A percentile compares a stretch with the other conserved stretches of the same genome.
Evolutionary conservation across 768 basidiomycete genomes (phyloP).

Genomic region (Tylopilus vinaceipallidus): DNA sequence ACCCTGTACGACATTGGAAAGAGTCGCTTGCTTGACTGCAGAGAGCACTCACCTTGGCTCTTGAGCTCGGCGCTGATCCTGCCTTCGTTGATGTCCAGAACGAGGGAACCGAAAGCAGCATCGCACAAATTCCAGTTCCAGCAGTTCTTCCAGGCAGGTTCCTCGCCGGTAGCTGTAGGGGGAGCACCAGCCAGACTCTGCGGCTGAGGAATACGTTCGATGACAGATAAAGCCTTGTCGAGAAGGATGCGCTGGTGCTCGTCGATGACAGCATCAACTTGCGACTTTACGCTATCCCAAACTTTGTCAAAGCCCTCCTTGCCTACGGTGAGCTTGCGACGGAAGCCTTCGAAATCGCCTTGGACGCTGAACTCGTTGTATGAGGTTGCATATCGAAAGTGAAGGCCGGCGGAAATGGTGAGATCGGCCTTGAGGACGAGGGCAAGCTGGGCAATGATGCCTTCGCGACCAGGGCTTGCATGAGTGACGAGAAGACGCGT

Average conservation of each 20-base stretch:
- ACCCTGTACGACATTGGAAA: constrained; percentile 49
- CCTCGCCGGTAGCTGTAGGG: constrained; percentile 64
- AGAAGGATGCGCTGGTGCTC: constrained; percentile 85
- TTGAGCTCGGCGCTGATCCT: constrained; percentile 89
- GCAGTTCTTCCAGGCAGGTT: constrained; percentile 96
- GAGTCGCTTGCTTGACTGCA: background rate
- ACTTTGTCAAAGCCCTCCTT: constrained; percentile 86
- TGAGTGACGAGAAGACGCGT: constrained; percentile 93
- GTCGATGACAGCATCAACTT: constrained; percentile 90
- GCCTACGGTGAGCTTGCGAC: constrained; percentile 71
- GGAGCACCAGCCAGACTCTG: constrained; percentile 38
- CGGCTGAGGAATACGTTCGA: constrained; percentile 71
- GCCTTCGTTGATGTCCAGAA: constrained; percentile 90
- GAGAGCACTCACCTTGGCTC: constrained; percentile 75
- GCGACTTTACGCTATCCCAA: constrained; percentile 91
- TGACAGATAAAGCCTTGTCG: constrained; percentile 84
- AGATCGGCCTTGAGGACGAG: constrained; percentile 92
- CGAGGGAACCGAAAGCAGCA: constrained; percentile 85
- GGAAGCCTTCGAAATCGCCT: constrained; percentile 83
- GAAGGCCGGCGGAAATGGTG: constrained; percentile 90
- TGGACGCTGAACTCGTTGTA: constrained; percentile 98
- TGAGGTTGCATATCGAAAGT: constrained; percentile 94
- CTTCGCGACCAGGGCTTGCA: constrained; percentile 89
- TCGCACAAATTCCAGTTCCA: constrained; percentile 99
- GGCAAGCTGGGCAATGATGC: constrained; percentile 86